Conservation (phyloP, 768 basidiomycete genomes). For the Boletus rubroflammeus region DNA sequence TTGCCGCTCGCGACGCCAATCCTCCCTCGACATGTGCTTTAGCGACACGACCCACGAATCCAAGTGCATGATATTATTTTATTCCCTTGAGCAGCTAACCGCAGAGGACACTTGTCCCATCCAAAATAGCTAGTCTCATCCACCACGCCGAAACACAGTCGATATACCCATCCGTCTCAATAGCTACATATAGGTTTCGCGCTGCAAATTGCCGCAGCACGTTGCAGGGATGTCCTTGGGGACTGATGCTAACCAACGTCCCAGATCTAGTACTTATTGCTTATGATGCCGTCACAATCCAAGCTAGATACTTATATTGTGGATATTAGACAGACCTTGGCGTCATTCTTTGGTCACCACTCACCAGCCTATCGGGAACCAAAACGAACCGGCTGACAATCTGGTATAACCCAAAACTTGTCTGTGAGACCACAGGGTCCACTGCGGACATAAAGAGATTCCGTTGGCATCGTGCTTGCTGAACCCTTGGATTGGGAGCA, state of each 20-base stretch:
- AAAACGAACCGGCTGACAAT: slow-evolving; percentile 1
- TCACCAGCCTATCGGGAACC: neutral
- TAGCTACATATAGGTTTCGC: neutral
- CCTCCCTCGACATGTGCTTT: neutral
- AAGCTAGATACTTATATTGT: neutral
- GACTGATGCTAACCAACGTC: neutral
- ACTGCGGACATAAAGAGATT: slow-evolving; percentile 4
- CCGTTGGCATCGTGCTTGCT: slow-evolving; percentile 1
- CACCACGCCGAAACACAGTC: neutral
- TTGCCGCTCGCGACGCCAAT: slow-evolving; percentile 2
- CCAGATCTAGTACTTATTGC: neutral
- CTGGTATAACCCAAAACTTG: neutral
- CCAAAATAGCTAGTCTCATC: neutral
- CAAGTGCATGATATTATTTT: slow-evolving; percentile 3
- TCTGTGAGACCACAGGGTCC: slow-evolving; percentile 3
- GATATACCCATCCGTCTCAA: neutral
- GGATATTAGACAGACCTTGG: neutral
- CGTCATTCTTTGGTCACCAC: neutral
- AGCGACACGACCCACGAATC: neutral
- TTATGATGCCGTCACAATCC: slow-evolving; percentile 3
- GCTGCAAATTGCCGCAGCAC: slow-evolving; percentile 6
- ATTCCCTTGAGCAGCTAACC: slow-evolving; percentile 2
- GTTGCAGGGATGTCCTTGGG: neutral
- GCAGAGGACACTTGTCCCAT: neutral
- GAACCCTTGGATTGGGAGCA: neutral